Percentiles rank a stretch among this genome's conserved stretches.
Conservation (phyloP, 2,329 filamentous ascomycete genomes). For the Nannizzia gypsea region DNA sequence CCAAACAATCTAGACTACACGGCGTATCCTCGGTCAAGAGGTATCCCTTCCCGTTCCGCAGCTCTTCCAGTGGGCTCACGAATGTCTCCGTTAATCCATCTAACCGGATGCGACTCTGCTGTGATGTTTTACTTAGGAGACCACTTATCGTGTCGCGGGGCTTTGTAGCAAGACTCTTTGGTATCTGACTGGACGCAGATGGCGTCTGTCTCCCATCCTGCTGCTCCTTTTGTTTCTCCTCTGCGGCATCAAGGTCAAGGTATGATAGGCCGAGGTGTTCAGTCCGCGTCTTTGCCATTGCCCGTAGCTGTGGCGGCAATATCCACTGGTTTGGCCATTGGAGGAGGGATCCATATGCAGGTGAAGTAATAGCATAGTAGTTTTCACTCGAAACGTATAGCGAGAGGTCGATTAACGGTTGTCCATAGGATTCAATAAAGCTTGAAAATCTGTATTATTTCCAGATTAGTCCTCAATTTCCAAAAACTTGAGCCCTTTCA, state of each 20-base stretch:
- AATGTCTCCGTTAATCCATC: conserved; percentile 60
- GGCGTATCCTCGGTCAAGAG: conserved; percentile 43
- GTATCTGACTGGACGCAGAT: conserved; percentile 30
- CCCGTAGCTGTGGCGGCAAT: conserved; percentile 60
- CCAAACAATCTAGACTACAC: conserved; percentile 64
- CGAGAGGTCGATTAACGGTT: conserved; percentile 68
- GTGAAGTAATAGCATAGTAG: conserved; percentile 64
- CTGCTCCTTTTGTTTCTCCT: conserved; percentile 18
- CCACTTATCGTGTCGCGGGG: conserved; percentile 49
- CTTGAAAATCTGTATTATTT: conserved; percentile 38
- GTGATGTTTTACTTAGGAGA: conserved; percentile 54
- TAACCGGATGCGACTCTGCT: conserved; percentile 62
- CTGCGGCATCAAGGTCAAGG: conserved; percentile 48
- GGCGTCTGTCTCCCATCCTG: conserved; percentile 28
- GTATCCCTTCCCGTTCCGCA: conserved; percentile 39
- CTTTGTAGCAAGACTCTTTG: conserved; percentile 42
- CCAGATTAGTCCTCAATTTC: background rate
- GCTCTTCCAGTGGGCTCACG: conserved; percentile 56
- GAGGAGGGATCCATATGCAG: conserved; percentile 67
- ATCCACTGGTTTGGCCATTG: conserved; percentile 84
- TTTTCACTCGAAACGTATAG: conserved; percentile 86
- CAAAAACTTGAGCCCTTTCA: background rate
- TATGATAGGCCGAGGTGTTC: conserved; percentile 57
- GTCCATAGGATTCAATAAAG: conserved; percentile 63
- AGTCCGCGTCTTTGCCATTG: conserved; percentile 57